A percentile compares a stretch with the other conserved stretches of the same genome.
phyloP scores from a whole-genome alignment of 2,329 filamentous ascomycete species.

The Calonectria crousiana region DNA sequence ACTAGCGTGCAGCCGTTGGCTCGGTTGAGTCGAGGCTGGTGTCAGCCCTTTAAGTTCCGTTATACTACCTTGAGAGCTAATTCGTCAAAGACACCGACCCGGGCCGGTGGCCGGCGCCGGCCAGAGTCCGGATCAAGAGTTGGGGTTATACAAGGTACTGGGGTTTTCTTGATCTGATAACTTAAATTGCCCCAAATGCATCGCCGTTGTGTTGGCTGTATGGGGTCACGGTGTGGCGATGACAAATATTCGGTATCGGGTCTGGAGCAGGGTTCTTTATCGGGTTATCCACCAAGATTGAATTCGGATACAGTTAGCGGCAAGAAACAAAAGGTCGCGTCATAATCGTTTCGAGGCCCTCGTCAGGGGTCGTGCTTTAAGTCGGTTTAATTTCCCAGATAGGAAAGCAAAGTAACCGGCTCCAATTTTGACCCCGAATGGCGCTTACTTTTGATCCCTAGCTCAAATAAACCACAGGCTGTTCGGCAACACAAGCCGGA shows the following conservation, averaged over 20 bases:
- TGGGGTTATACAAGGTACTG: background rate
- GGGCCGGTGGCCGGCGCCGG: constrained; percentile 13
- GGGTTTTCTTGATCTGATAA: background rate
- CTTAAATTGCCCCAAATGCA: background rate
- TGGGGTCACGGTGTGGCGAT: background rate
- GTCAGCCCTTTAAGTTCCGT: constrained; percentile 15
- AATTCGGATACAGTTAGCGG: background rate
- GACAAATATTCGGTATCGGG: background rate
- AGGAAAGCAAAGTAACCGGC: background rate
- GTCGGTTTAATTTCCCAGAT: background rate
- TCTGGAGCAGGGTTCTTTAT: background rate
- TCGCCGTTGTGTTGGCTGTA: background rate
- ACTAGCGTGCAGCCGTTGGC: background rate
- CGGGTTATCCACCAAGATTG: background rate
- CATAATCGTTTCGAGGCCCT: background rate
- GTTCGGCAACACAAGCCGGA: background rate
- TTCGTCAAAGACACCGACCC: background rate
- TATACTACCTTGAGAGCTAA: background rate
- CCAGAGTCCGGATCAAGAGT: background rate
- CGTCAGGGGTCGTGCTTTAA: background rate
- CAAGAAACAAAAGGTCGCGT: background rate
- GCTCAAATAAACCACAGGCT: background rate
- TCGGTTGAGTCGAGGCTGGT: constrained; percentile 7
- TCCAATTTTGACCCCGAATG: background rate
- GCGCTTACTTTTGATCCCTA: background rate